Conservation (phyloP, 2,329 filamentous ascomycete genomes). For the Macroventuria anomochaeta region DNA sequence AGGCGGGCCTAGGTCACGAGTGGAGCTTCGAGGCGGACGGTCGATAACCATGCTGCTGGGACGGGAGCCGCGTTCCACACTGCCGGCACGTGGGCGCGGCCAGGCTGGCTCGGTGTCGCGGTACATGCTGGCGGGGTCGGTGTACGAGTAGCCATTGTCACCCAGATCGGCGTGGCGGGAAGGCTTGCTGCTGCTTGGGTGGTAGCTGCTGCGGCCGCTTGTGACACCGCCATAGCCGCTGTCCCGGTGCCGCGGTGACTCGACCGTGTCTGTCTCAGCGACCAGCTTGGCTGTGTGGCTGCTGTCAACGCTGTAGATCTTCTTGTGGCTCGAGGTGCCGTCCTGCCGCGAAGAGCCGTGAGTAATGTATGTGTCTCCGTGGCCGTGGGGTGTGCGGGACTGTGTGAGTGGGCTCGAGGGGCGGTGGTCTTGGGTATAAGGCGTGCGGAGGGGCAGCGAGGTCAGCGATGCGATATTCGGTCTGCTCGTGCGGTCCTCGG, state of each 20-base stretch:
- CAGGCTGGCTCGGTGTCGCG: constrained; percentile 58
- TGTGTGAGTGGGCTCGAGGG: constrained; percentile 53
- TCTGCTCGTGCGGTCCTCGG: constrained; percentile 45
- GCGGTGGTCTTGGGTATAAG: constrained; percentile 35
- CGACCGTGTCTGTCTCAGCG: constrained; percentile 47
- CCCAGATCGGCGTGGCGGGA: constrained; percentile 44
- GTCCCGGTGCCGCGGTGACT: constrained; percentile 41
- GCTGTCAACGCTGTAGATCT: constrained; percentile 58
- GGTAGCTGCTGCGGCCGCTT: constrained; percentile 43
- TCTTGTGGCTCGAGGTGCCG: constrained; percentile 49
- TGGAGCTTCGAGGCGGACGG: constrained; percentile 45
- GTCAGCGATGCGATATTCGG: constrained; percentile 45
- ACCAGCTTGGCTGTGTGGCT: constrained; percentile 47
- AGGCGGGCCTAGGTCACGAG: constrained; percentile 60
- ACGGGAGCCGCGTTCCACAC: constrained; percentile 54
- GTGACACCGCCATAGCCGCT: constrained; percentile 28
- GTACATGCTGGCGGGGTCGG: constrained; percentile 59
- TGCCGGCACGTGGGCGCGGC: constrained; percentile 54
- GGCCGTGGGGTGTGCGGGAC: constrained; percentile 41
- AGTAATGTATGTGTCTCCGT: constrained; percentile 49
- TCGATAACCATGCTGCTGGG: constrained; percentile 55
- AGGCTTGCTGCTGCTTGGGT: constrained; percentile 32
- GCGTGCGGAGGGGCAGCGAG: constrained; percentile 43
- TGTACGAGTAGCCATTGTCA: constrained; percentile 58
- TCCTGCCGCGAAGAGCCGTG: constrained; percentile 34